These are phyloP conservation scores for Cryphonectria parasitica DNA, from an alignment of 2,329 filamentous ascomycete species.

Conservation along the genomic window DNA sequence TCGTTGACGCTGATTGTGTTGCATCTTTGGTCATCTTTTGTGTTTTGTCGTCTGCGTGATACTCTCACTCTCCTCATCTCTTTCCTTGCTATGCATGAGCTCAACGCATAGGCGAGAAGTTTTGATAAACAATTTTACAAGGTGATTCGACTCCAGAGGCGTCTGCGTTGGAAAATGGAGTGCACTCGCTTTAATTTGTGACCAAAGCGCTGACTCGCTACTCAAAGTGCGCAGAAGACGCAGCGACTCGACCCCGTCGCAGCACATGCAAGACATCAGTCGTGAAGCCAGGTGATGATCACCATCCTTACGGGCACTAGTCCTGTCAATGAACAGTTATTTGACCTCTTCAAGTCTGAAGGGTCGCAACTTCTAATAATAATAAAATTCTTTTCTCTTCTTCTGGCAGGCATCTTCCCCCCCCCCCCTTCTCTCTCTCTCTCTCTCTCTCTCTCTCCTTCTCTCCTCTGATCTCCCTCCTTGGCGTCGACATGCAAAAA, in stretches of 20 bases:
- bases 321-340: not conserved
- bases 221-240: not conserved
- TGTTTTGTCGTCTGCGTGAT: too few relatives aligned
- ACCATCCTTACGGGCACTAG: not conserved
- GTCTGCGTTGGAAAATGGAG: not conserved
- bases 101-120: too few relatives aligned
- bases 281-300: not conserved
- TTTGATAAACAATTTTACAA: too few relatives aligned
- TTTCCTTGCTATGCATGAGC: too few relatives aligned
- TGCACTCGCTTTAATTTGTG: not conserved
- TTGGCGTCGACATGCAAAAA: not conserved
- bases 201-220: not conserved
- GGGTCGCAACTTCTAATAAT: not conserved
- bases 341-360: not conserved
- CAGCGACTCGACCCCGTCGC: not conserved
- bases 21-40: not conserved
- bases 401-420: not conserved
- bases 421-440: too few relatives aligned
- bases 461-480: too few relatives aligned
- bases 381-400: too few relatives aligned
- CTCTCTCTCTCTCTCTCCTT: too few relatives aligned
- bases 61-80: too few relatives aligned
- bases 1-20: not conserved
- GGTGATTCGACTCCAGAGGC: not conserved
- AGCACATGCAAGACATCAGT: not conserved